A percentile compares a stretch with the other conserved stretches of the same genome.
Conservation (phyloP, 345 rosid species). For the Eucalyptus globulus region DNA sequence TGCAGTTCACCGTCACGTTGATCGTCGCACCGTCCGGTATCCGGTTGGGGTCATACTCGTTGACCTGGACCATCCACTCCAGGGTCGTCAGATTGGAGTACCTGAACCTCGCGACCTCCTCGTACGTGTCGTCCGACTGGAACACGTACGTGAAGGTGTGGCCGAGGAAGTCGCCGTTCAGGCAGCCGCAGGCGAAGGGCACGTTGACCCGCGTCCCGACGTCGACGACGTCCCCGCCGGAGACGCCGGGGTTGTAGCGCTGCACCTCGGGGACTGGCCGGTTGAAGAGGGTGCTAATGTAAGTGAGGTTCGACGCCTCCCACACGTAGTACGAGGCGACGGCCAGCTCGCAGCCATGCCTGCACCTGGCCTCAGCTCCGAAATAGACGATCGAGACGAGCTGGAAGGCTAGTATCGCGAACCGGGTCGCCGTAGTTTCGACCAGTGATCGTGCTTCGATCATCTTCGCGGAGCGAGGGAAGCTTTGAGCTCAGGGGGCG, state of each 20-base stretch:
- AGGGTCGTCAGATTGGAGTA: slow-evolving; percentile 29
- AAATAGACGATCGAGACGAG: not conserved
- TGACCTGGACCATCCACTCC: slow-evolving; percentile 29
- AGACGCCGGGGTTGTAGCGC: slow-evolving; percentile 8
- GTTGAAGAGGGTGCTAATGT: slow-evolving; percentile 17
- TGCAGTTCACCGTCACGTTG: slow-evolving; percentile 39
- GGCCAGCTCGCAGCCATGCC: slow-evolving; percentile 22
- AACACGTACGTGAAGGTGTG: slow-evolving; percentile 26
- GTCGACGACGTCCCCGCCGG: slow-evolving; percentile 1
- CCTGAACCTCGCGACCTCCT: not conserved
- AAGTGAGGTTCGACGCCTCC: slow-evolving; percentile 23
- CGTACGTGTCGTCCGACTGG: slow-evolving; percentile 14
- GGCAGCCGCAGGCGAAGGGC: slow-evolving; percentile 35
- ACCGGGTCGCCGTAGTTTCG: not conserved
- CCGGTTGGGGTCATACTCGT: slow-evolving; percentile 1
- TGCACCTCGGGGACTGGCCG: slow-evolving; percentile 4
- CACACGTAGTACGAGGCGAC: slow-evolving; percentile 26
- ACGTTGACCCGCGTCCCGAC: slow-evolving; percentile 9
- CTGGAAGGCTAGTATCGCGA: not conserved
- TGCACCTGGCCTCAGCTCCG: slow-evolving; percentile 15
- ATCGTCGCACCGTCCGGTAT: slow-evolving; percentile 9
- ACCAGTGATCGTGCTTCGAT: not conserved
- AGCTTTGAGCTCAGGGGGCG: not conserved
- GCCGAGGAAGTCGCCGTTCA: slow-evolving; percentile 32
- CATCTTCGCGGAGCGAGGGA: not conserved